phyloP scores from a whole-genome alignment of 1,284 basidiomycete species.

The Coniferiporia sulphurascens region DNA sequence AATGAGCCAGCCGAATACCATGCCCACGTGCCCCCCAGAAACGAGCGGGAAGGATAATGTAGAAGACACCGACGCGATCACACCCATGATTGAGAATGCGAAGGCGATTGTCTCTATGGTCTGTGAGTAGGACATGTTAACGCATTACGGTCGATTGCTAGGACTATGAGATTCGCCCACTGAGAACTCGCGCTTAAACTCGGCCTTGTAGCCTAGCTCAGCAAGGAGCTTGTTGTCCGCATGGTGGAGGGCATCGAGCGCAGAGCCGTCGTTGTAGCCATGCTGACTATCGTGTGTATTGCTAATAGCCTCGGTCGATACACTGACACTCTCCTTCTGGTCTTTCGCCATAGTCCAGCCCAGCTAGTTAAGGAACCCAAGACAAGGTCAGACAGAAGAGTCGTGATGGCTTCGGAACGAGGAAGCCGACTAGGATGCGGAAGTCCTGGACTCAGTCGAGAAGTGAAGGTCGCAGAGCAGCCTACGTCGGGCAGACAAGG shows the following conservation, averaged over 20 bases:
- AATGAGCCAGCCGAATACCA: constrained; percentile 76
- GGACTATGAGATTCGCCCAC: constrained; percentile 32
- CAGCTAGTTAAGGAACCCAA: background rate
- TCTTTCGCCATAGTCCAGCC: constrained; percentile 1
- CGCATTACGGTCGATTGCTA: background rate
- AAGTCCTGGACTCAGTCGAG: background rate
- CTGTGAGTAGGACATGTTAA: constrained; percentile 29
- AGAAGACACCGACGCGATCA: constrained; percentile 63
- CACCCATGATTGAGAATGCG: constrained; percentile 72
- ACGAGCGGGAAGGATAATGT: constrained; percentile 59
- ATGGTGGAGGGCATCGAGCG: constrained; percentile 6
- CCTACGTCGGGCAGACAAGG: background rate
- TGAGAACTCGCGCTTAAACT: constrained; percentile 74
- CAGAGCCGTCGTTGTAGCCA: background rate
- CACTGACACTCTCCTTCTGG: background rate
- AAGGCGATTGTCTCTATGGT: constrained; percentile 63
- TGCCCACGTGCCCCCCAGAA: constrained; percentile 70
- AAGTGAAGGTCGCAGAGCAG: background rate
- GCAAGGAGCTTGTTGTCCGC: constrained; percentile 41
- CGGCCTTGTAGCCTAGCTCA: constrained; percentile 66
- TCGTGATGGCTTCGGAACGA: too few species aligned
- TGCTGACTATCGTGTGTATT: background rate
- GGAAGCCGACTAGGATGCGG: background rate
- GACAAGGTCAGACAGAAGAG: background rate
- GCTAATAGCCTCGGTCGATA: constrained; percentile 6